Conservation (phyloP, 1,284 basidiomycete genomes). For the Fomitopsis betulina region DNA sequence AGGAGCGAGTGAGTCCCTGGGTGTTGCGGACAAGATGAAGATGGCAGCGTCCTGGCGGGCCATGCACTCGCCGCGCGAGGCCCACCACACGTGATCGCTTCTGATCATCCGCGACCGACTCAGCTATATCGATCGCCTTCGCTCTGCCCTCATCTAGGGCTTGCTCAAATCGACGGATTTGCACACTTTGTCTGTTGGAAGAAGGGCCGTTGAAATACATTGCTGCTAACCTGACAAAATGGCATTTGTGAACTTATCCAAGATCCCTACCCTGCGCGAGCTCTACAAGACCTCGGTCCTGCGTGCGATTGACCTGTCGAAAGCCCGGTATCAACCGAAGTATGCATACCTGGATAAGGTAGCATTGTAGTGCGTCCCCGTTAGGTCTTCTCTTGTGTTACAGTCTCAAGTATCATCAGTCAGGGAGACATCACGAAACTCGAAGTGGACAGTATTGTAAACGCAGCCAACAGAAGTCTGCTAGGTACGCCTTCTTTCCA, state of each 20-base stretch:
- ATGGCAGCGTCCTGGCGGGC: too few relatives aligned
- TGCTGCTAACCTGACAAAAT: conserved; percentile 13
- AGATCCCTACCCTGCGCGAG: conserved; percentile 48
- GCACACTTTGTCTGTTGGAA: too few relatives aligned
- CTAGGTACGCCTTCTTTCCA: conserved; percentile 46
- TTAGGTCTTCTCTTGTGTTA: neutral
- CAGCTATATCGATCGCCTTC: too few relatives aligned
- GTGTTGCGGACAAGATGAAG: too few relatives aligned
- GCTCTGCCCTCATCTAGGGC: too few relatives aligned
- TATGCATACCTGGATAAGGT: conserved; percentile 43
- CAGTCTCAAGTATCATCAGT: conserved; percentile 32
- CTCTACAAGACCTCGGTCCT: conserved; percentile 40
- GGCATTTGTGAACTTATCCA: conserved; percentile 33
- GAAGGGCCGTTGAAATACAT: too few relatives aligned
- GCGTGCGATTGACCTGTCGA: conserved; percentile 20
- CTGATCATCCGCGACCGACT: too few relatives aligned
- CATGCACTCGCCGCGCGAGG: too few relatives aligned
- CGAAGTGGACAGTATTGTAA: conserved; percentile 78
- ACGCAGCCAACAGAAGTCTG: conserved; percentile 79
- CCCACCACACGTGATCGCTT: too few relatives aligned
- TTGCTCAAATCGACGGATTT: too few relatives aligned
- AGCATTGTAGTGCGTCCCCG: conserved; percentile 46
- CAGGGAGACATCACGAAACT: conserved; percentile 77
- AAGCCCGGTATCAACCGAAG: conserved; percentile 32
- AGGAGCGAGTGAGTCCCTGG: too few relatives aligned